phyloP scores from a whole-genome alignment of 768 basidiomycete genomes.

The Xerocomus spinulosus region DNA sequence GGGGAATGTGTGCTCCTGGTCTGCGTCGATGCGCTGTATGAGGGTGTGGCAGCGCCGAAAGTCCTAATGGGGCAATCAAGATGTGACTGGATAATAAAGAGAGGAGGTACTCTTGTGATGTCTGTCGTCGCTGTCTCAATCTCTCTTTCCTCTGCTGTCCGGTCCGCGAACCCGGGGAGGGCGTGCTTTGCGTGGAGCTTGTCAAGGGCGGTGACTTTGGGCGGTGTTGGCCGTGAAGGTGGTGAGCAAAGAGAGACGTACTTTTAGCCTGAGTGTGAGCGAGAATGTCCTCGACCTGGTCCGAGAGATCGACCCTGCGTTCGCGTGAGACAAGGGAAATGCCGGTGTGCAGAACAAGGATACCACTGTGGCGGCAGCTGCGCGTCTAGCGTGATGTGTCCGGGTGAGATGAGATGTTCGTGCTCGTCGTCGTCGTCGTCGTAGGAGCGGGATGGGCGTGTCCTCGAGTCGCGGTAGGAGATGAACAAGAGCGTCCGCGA shows the following conservation, averaged over 20 bases:
- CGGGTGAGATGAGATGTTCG: constrained; percentile 52
- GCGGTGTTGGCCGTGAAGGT: constrained; percentile 10
- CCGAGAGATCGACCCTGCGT: constrained; percentile 85
- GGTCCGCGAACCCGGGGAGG: constrained; percentile 94
- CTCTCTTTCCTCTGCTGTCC: constrained; percentile 88
- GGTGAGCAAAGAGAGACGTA: constrained; percentile 36
- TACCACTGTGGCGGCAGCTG: constrained; percentile 86
- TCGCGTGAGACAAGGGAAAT: constrained; percentile 15
- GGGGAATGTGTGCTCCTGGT: constrained; percentile 60
- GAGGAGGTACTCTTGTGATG: constrained; percentile 70
- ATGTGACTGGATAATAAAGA: constrained; percentile 9
- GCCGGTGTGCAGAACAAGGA: background rate
- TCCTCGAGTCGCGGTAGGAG: constrained; percentile 81
- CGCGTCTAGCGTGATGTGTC: constrained; percentile 49
- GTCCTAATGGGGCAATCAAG: constrained; percentile 26
- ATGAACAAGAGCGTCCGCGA: constrained; percentile 91
- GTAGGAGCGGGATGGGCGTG: constrained; percentile 36
- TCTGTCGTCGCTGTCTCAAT: constrained; percentile 82
- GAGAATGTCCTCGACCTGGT: constrained; percentile 82
- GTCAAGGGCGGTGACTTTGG: constrained; percentile 84
- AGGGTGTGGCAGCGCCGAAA: constrained; percentile 41
- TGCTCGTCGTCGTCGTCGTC: constrained; percentile 56
- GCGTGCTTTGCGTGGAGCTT: constrained; percentile 95
- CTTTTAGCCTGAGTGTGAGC: constrained; percentile 69
- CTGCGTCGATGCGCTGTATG: constrained; percentile 66